Base-by-base conservation (phyloP, 257 asterid species). In the Capsicum chinense region DNA sequence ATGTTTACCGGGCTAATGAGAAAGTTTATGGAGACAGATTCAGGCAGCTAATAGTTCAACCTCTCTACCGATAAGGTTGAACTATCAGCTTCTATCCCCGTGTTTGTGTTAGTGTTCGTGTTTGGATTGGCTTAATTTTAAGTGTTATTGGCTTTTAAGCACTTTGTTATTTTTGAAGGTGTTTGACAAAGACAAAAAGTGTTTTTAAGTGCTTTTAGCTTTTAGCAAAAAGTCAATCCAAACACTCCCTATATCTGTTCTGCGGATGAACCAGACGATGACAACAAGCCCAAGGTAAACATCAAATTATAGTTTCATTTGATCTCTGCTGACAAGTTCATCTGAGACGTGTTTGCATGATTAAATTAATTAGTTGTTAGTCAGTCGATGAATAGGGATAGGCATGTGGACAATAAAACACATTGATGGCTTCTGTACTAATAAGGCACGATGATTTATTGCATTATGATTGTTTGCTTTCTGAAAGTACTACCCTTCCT, bases 11-110 rank as follows among this genome's bases (percentile, higher is more conserved):
- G 56, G 79, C 88, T 83, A 68, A 86, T 80, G 52, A 69, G 54
- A 81, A 87, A 83, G 85, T 82, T 87, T 54, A 84, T 54, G 64
- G 56, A 48, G 83, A 85, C 89, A 95, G 98, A 87, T 97, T 95
- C 85, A 95, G 86, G 88, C 96, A 94, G 91, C 87, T 97, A 88
- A 95, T 94, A 90, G 97, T 26, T 26, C 33, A 26, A 26, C 33
- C 33, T 26, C 33, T 88, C 97, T 79, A 85, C 84, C 21, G 91
- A 68, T 79, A 88, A 88, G 84, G 92, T 80, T 85, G 92, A 89
- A 85, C 71, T 90, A 70, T 88, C 92, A 71, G 90, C 81, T 66
- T 85, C 89, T 71, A 85, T 89, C 33, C 33, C 33, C 33, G 33
- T 26, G 33, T 26, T 26, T 26, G 33, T 21, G 21, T 21, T 21